These are phyloP conservation scores for Bimuria novae-zelandiae DNA, from an alignment of 2,329 filamentous ascomycete genomes.

Conservation along the genomic window DNA sequence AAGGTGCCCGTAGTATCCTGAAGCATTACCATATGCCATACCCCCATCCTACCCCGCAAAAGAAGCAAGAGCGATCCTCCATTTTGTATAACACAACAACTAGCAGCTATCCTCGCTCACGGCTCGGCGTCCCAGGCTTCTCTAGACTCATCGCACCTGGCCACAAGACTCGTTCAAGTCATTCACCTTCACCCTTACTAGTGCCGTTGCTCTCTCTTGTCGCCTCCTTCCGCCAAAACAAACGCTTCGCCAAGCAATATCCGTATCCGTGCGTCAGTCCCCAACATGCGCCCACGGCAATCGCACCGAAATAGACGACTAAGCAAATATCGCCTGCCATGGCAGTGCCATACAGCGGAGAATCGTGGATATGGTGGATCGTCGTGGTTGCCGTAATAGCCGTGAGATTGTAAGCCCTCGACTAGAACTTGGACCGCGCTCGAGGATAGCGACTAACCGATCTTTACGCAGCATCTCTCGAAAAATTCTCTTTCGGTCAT, in stretches of 20 bases:
- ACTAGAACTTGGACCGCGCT: slow-evolving; percentile 2
- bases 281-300: slow-evolving; percentile 2
- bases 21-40: no score
- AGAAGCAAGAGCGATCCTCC: no score
- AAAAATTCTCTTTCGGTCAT: slow-evolving; percentile 52
- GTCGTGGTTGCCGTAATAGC: slow-evolving; percentile 48
- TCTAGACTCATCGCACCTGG: no score
- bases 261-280: neutral
- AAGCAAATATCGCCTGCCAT: neutral
- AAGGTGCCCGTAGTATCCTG: no score
- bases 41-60: no score
- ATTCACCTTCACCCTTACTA: no score
- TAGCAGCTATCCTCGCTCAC: no score
- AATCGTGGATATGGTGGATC: slow-evolving; percentile 55
- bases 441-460: slow-evolving; percentile 1
- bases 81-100: no score
- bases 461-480: slow-evolving; percentile 47
- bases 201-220: no score
- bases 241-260: neutral
- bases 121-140: no score
- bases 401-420: slow-evolving; percentile 47
- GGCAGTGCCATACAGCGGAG: slow-evolving; percentile 39
- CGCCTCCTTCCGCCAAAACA: neutral
- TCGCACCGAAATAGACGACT: neutral
- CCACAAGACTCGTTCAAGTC: no score